These are phyloP conservation scores for Shiraia bambusicola DNA, from an alignment of 2,329 filamentous ascomycete genomes.

Conservation along the genomic window DNA sequence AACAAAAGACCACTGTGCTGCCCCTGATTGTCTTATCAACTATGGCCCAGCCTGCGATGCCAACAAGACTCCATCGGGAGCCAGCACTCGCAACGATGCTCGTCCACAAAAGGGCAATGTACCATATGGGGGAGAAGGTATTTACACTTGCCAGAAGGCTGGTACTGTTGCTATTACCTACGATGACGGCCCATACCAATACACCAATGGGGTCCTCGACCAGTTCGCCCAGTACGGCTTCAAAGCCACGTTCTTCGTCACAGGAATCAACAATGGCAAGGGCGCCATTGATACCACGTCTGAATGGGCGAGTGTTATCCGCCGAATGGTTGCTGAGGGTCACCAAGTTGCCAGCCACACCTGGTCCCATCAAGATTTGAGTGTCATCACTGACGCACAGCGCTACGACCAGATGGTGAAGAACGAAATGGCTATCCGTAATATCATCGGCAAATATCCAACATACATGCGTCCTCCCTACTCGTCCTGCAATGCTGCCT, in stretches of 20 bases:
- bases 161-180: constrained; percentile 67
- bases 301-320: constrained; percentile 54
- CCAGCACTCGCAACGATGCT: constrained; percentile 54
- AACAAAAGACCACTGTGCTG: constrained; percentile 56
- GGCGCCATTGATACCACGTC: constrained; percentile 55
- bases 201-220: constrained; percentile 63
- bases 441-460: constrained; percentile 57
- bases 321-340: constrained; percentile 56
- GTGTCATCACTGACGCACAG: constrained; percentile 45
- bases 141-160: constrained; percentile 55
- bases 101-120: constrained; percentile 58
- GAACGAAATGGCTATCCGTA: constrained; percentile 58
- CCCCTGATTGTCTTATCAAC: constrained; percentile 62
- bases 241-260: constrained; percentile 69
- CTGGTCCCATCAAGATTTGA: constrained; percentile 56
- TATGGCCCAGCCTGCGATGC: constrained; percentile 63
- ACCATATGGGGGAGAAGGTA: constrained; percentile 57
- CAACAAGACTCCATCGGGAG: constrained; percentile 56
- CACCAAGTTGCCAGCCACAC: constrained; percentile 64
- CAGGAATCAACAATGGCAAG: constrained; percentile 59
- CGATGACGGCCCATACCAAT: constrained; percentile 65
- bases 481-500: constrained; percentile 48
- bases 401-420: constrained; percentile 54
- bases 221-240: constrained; percentile 58
- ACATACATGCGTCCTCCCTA: constrained; percentile 57